Evolutionary conservation across 164 flowering plant genomes (phyloP).

Genomic region (Vitis rupestris): DNA sequence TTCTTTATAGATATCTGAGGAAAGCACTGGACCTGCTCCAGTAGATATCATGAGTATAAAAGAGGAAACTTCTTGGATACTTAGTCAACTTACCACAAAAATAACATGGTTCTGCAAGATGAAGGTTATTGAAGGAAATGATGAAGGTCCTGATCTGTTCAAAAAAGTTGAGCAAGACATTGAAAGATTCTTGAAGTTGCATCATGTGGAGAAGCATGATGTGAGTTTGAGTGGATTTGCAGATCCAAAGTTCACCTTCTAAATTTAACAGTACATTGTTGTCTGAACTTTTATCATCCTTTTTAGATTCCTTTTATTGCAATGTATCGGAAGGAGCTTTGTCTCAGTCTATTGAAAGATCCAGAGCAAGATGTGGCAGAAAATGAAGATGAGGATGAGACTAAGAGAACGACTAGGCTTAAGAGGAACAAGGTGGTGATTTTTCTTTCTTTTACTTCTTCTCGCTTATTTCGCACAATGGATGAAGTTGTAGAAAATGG

Average conservation of each 20-base stretch:
- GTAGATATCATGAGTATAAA: slow-evolving; percentile 49
- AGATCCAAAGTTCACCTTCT: too few species aligned
- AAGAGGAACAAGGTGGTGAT: slow-evolving; percentile 59
- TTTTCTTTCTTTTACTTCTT: background rate
- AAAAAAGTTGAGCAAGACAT: slow-evolving; percentile 50
- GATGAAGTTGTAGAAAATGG: background rate
- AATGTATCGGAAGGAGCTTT: slow-evolving; percentile 87
- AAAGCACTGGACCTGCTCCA: slow-evolving; percentile 71
- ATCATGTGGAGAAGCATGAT: slow-evolving; percentile 79
- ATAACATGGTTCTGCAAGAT: slow-evolving; percentile 32
- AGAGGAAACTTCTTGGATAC: slow-evolving; percentile 73
- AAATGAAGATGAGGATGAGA: slow-evolving; percentile 28
- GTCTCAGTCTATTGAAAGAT: slow-evolving; percentile 60
- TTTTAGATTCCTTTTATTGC: slow-evolving; percentile 86
- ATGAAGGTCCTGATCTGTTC: slow-evolving; percentile 23
- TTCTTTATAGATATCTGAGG: slow-evolving; percentile 64
- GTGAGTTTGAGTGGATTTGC: slow-evolving; percentile 38
- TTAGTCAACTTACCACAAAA: slow-evolving; percentile 38
- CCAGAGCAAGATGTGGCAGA: slow-evolving; percentile 39
- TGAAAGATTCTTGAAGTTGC: slow-evolving; percentile 58
- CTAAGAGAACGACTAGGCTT: slow-evolving; percentile 28
- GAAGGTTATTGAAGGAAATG: slow-evolving; percentile 12
- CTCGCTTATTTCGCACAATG: background rate
- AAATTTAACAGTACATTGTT: background rate
- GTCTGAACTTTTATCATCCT: slow-evolving; percentile 7